phyloP scores from a whole-genome alignment of 2,329 filamentous ascomycete species.

The Monosporascus sp. region DNA sequence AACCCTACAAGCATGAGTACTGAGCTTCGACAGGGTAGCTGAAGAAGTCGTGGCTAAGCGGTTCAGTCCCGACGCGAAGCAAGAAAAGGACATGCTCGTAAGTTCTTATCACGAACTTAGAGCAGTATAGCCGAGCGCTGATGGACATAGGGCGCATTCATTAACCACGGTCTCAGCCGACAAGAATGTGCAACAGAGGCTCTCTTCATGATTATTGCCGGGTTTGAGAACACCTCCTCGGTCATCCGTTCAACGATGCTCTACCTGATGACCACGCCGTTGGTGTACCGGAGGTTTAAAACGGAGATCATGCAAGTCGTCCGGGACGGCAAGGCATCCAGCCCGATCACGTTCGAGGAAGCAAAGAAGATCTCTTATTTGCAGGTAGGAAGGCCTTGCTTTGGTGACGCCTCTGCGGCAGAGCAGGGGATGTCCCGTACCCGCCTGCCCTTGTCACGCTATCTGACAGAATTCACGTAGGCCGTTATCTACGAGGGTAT shows the following conservation, averaged over 20 bases:
- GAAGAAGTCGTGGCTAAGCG: conserved; percentile 11
- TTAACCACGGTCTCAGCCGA: conserved; percentile 19
- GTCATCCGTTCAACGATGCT: conserved; percentile 41
- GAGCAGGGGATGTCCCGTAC: too few species aligned
- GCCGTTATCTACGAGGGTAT: conserved; percentile 33
- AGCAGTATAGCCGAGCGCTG: not conserved
- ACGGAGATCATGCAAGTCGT: conserved; percentile 33
- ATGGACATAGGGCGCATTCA: conserved; percentile 18
- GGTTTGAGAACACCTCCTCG: conserved; percentile 45
- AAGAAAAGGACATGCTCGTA: conserved; percentile 13
- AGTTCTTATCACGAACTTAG: not conserved
- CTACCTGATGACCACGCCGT: conserved; percentile 38
- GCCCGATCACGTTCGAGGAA: conserved; percentile 15
- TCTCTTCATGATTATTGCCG: conserved; percentile 14
- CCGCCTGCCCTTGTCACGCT: too few species aligned
- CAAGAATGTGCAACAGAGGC: conserved; percentile 20
- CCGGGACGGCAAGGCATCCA: conserved; percentile 23
- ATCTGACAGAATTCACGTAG: conserved; percentile 5
- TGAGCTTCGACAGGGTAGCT: conserved; percentile 4
- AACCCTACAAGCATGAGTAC: not conserved
- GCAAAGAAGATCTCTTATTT: conserved; percentile 26
- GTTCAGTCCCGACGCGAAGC: conserved; percentile 3
- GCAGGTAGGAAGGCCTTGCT: conserved; percentile 1
- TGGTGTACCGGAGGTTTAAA: conserved; percentile 34
- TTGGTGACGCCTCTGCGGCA: too few species aligned